phyloP scores from a whole-genome alignment of 2,329 filamentous ascomycete species.

The Diplodia intermedia region DNA sequence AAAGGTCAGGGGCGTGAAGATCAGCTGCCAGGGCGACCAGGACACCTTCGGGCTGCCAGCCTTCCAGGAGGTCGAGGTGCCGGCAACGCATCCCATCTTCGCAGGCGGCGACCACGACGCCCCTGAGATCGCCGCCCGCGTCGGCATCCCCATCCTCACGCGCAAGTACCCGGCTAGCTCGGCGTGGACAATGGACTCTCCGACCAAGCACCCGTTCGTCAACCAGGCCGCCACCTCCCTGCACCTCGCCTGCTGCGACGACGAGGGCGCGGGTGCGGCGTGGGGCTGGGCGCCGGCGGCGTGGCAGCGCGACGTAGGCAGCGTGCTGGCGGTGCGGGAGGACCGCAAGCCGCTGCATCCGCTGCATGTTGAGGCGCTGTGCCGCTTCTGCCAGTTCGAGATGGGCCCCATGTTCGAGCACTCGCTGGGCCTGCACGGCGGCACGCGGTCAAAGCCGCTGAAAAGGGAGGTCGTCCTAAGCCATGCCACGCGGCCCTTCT shows the following conservation, averaged over 20 bases:
- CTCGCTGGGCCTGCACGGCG: background rate
- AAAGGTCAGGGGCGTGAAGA: conserved; percentile 1
- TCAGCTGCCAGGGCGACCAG: conserved; percentile 10
- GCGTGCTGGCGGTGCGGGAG: conserved; percentile 8
- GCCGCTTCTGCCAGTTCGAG: conserved; percentile 12
- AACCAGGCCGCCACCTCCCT: conserved; percentile 9
- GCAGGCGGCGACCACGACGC: background rate
- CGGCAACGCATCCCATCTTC: conserved; percentile 13
- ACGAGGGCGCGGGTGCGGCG: background rate
- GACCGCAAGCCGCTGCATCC: conserved; percentile 16
- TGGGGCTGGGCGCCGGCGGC: conserved; percentile 5
- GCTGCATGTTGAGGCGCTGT: conserved; percentile 9
- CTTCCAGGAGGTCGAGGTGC: conserved; percentile 5
- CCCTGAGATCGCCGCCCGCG: background rate
- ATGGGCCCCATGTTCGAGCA: conserved; percentile 3
- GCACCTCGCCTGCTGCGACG: conserved; percentile 10
- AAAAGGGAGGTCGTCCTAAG: background rate
- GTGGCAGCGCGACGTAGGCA: conserved; percentile 8
- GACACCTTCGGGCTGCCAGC: background rate
- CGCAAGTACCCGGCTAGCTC: background rate
- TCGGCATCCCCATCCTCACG: conserved; percentile 8
- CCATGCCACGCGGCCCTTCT: background rate
- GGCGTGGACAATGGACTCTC: background rate
- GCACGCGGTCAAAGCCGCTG: background rate
- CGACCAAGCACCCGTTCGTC: too few relatives aligned